phyloP scores from a whole-genome alignment of 441 rosid species.

The Adansonia gregorii region DNA sequence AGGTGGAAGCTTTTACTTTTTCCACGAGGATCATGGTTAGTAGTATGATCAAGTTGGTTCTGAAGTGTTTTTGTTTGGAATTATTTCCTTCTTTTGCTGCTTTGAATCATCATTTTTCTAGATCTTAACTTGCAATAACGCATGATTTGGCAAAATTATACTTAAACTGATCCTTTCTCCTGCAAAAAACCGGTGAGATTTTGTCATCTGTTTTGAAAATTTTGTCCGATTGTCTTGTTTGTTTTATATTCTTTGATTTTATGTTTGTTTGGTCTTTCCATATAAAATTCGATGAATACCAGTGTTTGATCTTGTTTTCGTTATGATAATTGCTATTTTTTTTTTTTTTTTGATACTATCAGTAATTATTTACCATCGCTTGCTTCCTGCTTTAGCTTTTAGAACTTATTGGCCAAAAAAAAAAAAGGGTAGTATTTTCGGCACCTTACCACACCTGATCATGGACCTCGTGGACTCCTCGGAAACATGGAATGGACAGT shows the following conservation, averaged over 20 bases:
- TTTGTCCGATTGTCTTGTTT: too few species aligned
- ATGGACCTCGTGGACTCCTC: neutral
- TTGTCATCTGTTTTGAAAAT: neutral
- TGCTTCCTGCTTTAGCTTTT: neutral
- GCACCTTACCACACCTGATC: constrained; percentile 14
- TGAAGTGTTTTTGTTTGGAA: neutral
- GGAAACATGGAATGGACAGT: constrained; percentile 22
- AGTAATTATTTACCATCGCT: too few species aligned
- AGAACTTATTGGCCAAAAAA: too few species aligned
- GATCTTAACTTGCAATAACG: neutral
- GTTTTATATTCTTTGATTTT: too few species aligned
- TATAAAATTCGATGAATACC: neutral
- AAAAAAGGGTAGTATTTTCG: too few species aligned
- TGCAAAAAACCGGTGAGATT: neutral
- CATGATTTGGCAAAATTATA: neutral
- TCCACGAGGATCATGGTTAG: neutral
- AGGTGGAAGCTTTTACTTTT: neutral
- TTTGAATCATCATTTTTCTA: neutral
- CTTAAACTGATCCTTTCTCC: neutral
- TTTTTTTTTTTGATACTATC: neutral
- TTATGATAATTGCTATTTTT: neutral
- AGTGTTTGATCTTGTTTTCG: neutral
- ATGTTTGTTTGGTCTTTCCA: neutral
- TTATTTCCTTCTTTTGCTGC: neutral
- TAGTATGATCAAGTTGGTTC: neutral